Base-by-base conservation (phyloP, 441 rosid genomes). In the Biscutella auriculata region DNA sequence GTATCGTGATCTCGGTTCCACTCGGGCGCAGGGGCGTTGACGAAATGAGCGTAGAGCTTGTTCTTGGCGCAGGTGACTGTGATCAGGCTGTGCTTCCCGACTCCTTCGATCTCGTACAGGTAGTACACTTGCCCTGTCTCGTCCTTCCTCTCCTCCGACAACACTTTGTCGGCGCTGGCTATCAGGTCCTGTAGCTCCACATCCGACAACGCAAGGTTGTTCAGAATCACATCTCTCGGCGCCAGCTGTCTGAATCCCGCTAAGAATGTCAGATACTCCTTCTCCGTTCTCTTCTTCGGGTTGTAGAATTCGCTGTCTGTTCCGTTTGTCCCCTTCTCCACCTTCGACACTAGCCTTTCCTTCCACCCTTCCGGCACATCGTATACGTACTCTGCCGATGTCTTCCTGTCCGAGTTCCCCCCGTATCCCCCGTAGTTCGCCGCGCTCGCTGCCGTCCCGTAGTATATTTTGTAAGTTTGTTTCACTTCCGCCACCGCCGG, bases 341-440 rank as follows among this genome's bases (percentile, higher is more conserved):
- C 91, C 51, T 91, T 91, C 16, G 98, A 84, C 27, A 91, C 95
- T 27, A 79, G 66, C 13, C 93, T 71, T 63, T 91, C 96, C 66
- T 88, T 88, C 96, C 96, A 91, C 1, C 95, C 95, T 3, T 85
- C 86, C 0, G 91, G 95, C 26, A 91, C 96, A 34, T 84, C 98
- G 72, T 88, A 88, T 15, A 85, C 65, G 66, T 91, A 91, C 77
- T 91, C 96, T 1, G 96, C 95, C 8, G 96, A 75, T 19, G 87
- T 63, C 65, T 85, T 82, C 75, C 84, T 82, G 82, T 79, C 88
- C 21, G 96, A 84, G 62, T 91, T 91, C 0, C 98, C 95, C 0
- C 91, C 96, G 56, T 82, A 91, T 0, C 95, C 91, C 0, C 96
- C 95, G 63, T 91, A 91, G 68, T 87, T 91, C 26, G 97, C 83